Percentiles rank a stretch among this genome's conserved stretches.
These are phyloP conservation scores for Trametes punicea DNA, from an alignment of 768 basidiomycete species.

Conservation along the genomic window DNA sequence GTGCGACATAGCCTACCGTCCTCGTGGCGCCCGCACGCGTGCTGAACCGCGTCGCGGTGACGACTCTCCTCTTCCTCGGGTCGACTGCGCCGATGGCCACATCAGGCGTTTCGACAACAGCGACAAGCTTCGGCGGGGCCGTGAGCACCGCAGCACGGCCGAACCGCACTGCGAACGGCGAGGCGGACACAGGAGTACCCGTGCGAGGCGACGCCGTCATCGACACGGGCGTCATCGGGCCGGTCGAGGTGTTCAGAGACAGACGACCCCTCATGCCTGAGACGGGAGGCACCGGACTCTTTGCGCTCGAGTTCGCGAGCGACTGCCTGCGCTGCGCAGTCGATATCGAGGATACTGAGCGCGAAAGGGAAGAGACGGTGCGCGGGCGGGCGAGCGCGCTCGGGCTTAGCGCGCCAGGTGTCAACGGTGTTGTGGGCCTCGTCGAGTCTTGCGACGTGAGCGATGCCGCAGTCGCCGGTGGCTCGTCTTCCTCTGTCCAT, in stretches of 20 bases:
- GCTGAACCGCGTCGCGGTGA: constrained; percentile 86
- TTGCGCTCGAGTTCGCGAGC: constrained; percentile 25
- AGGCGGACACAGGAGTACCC: constrained; percentile 32
- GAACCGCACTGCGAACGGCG: constrained; percentile 45
- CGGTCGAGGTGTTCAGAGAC: constrained; percentile 40
- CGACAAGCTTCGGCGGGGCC: constrained; percentile 80
- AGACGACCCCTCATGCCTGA: constrained; percentile 35
- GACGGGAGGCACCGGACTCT: constrained; percentile 34
- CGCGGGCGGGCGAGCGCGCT: constrained; percentile 33
- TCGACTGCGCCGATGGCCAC: constrained; percentile 89
- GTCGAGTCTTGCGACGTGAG: constrained; percentile 20
- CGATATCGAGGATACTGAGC: constrained; percentile 48
- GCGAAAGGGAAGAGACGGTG: constrained; percentile 48
- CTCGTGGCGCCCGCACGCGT: constrained; percentile 78
- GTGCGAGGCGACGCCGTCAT: constrained; percentile 28
- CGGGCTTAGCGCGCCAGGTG: constrained; percentile 22
- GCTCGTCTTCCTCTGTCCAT: constrained; percentile 70
- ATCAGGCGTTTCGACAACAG: constrained; percentile 82
- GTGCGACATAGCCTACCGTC: constrained; percentile 48
- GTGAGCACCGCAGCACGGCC: constrained; percentile 76
- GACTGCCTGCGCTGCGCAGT: constrained; percentile 41
- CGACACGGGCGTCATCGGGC: constrained; percentile 47
- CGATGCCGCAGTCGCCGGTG: constrained; percentile 11
- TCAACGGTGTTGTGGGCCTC: constrained; percentile 21
- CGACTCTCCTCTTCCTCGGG: constrained; percentile 75